Base-by-base conservation (phyloP, 306 rosid genomes). In the Lithocarpus polystachyus region DNA sequence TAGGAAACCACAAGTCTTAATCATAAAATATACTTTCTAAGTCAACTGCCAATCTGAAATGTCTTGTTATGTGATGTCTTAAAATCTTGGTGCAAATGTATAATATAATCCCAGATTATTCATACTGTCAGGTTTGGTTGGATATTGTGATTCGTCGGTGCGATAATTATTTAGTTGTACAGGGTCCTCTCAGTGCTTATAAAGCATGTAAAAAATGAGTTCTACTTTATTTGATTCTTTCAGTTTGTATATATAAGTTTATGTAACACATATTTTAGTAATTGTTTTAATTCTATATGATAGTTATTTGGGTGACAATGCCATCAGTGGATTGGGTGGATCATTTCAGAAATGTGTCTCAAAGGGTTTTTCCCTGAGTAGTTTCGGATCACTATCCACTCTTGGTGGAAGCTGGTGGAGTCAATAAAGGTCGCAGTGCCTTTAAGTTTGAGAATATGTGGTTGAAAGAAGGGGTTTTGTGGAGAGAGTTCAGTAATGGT, bases 341-440 rank as follows among this genome's bases (percentile, higher is more conserved):
- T 8, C 45, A 40, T 40, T 40, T 40, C 0, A 0, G 12, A 0
- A 40, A 40, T 2, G 45, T 40, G 45, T 40, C 45, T 40, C 45
- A 40, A 40, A 40, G 3, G 45, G 45, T 8, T 7, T 1, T 8
- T 40, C 45, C 45, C 3, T 0, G 1, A 40, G 45, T 8, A 8
- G 45, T 40, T 40, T 40, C 0, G 1, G 12, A 40, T 40, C 45
- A 40, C 45, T 40, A 0, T 40, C 45, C 12, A 40, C 45, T 40
- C 45, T 40, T 40, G 12, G 45, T 40, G 45, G 45, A 40, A 40
- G 45, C 3, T 40, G 45, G 45, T 2, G 45, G 45, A 40, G 45
- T 40, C 45, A 0, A 0, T 40, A 0, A 40, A 40, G 11, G 12
- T 7, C 0, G 1, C 0, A 40, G 3, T 40, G 45, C 45, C 45